Evolutionary conservation across 176 grass and related monocot species (phyloP).

Genomic region (Phyllostachys edulis): DNA sequence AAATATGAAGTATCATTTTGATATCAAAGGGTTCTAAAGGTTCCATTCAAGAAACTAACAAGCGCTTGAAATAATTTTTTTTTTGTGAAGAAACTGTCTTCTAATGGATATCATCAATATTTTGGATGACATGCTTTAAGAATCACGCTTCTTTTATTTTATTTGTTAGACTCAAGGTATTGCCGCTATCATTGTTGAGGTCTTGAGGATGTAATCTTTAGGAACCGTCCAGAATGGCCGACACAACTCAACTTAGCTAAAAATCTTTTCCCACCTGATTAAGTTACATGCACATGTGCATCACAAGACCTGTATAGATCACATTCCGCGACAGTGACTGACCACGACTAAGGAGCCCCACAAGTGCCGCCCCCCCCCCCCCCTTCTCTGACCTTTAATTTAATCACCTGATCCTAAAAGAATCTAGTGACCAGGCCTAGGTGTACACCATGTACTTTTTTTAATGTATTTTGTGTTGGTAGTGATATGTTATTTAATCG

Average conservation of each 20-base stretch:
- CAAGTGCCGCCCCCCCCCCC: constrained; percentile 8
- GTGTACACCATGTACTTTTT: constrained; percentile 1
- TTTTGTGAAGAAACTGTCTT: background rate
- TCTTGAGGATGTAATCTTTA: constrained; percentile 26
- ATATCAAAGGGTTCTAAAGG: background rate
- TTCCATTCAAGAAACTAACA: constrained; percentile 17
- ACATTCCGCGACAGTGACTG: constrained; percentile 37
- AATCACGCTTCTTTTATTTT: constrained; percentile 31
- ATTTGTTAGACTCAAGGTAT: constrained; percentile 27
- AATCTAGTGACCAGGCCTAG: constrained; percentile 54
- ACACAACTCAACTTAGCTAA: constrained; percentile 38
- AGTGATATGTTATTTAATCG: constrained; percentile 47
- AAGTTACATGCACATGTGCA: constrained; percentile 48
- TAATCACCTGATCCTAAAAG: constrained; percentile 52
- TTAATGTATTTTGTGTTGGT: constrained; percentile 29
- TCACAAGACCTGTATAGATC: constrained; percentile 45
- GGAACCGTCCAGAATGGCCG: constrained; percentile 54
- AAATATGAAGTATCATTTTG: background rate
- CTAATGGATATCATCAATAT: background rate
- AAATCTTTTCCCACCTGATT: constrained; percentile 44
- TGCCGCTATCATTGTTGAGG: constrained; percentile 22
- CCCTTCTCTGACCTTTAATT: constrained; percentile 49
- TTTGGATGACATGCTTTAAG: constrained; percentile 5
- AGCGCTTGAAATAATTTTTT: background rate
- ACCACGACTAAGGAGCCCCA: constrained; percentile 34